Conservation (phyloP, 2,329 filamentous ascomycete species). For the Malbranchea cinnamomea region DNA sequence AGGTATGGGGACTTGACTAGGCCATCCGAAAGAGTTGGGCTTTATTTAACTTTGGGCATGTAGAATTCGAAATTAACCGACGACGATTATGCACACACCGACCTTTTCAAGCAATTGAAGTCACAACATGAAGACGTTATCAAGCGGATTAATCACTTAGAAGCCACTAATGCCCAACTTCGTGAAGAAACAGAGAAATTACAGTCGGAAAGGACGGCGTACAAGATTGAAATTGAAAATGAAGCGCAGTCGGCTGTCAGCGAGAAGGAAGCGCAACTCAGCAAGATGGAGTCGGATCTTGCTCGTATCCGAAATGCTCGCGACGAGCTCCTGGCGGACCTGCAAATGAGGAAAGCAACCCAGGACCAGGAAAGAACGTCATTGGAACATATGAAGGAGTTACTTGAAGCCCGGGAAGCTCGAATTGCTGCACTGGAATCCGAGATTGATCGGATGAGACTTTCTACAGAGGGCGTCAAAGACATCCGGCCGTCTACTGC, state of each 20-base stretch:
- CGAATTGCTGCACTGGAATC: conserved; percentile 70
- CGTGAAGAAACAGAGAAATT: conserved; percentile 74
- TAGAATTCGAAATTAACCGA: conserved; percentile 63
- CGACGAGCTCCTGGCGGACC: conserved; percentile 74
- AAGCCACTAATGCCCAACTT: conserved; percentile 73
- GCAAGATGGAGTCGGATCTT: conserved; percentile 68
- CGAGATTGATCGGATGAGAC: conserved; percentile 57
- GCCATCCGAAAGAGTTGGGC: too few relatives aligned
- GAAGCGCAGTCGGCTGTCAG: conserved; percentile 58
- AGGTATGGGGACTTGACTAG: conserved; percentile 23
- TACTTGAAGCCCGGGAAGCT: conserved; percentile 63
- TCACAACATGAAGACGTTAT: conserved; percentile 84
- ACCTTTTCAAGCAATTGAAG: conserved; percentile 85
- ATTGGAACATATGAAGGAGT: conserved; percentile 59
- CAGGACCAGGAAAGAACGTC: conserved; percentile 63
- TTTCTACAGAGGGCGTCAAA: conserved; percentile 38
- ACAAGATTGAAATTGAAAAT: conserved; percentile 64
- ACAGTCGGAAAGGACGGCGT: conserved; percentile 70
- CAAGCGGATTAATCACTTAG: conserved; percentile 78
- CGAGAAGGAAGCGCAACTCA: conserved; percentile 70
- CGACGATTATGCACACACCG: conserved; percentile 84
- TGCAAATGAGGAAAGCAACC: conserved; percentile 60
- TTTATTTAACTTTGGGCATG: too few relatives aligned
- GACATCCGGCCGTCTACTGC: conserved; percentile 35
- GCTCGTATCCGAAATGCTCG: conserved; percentile 69